Evolutionary conservation across 2,329 filamentous ascomycete genomes (phyloP), one percentile per base, ranked within the genome.

Genomic region (Penicillium concentricum): DNA sequence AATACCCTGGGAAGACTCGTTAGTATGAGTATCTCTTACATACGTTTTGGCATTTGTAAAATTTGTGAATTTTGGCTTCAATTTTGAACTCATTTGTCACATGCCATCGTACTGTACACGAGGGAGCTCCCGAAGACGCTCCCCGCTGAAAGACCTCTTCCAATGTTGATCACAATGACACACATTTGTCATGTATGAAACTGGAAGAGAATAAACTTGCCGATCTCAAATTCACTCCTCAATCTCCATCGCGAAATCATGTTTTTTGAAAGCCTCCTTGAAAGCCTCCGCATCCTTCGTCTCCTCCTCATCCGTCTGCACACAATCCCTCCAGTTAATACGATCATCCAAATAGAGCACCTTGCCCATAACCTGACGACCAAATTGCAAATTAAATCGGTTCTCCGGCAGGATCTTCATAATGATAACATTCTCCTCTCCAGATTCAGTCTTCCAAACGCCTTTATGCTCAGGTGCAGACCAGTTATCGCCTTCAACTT

Each of bases 301-400:
- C 78, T 97, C 94, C 64, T 96, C 91, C 12, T 84, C 84, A 56
- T 87, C 80, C 0, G 84, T 84, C 77, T 97, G 92, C 32, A 81
- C 83, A 63, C 91, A 93, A 65, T 96, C 89, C 72, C 87, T 87
- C 94, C 94, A 99, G 63, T 91, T 81, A 51, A 88, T 77, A n/a
- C 94, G 82, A 43, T 84, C 78, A 72, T 97, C 91, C 44, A 97
- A 76, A 3, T 86, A 85, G 49, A 99, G 79, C 50, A 99, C 78
- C 76, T 96, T 97, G 1, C 91, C 93, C 72, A 97, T 79, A 4
- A 97, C 94, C 43, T 87, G 85, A 39, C 95, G 83, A 4, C 90
- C 92, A 68, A 96, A 97, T 70, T 97, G 93, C 44, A 97, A 76
- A 70, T 96, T 92, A 71, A 99, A 97, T 15, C 88, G 84, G 61